Evolutionary conservation across 495 filamentous ascomycete species (phyloP).

Genomic region (Venustampulla echinocandica): DNA sequence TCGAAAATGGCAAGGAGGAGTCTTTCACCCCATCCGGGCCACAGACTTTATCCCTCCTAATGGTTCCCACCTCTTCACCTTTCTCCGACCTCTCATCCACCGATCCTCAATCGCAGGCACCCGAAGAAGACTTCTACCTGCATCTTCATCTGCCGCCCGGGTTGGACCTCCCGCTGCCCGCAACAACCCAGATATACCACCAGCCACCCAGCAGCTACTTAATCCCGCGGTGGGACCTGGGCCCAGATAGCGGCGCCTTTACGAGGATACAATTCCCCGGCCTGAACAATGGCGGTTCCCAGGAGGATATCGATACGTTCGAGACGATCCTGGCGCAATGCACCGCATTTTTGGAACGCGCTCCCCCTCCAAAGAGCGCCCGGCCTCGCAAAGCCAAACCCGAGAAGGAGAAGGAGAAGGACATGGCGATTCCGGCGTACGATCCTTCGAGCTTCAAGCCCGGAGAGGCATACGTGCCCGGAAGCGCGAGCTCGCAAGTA

Average conservation of each 20-base stretch:
- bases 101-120: slow-evolving; percentile 44
- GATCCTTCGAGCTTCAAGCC: slow-evolving; percentile 73
- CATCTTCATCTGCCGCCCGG: slow-evolving; percentile 91
- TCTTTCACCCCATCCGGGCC: slow-evolving; percentile 75
- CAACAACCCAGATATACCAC: slow-evolving; percentile 91
- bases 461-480: slow-evolving; percentile 63
- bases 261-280: slow-evolving; percentile 82
- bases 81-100: slow-evolving; percentile 53
- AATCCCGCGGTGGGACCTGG: slow-evolving; percentile 87
- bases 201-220: slow-evolving; percentile 83
- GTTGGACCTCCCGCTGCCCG: slow-evolving; percentile 80
- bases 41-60: slow-evolving; percentile 81
- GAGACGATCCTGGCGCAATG: slow-evolving; percentile 95
- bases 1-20: slow-evolving; percentile 78
- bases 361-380: slow-evolving; percentile 45
- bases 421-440: slow-evolving; percentile 48
- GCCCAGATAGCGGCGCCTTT: slow-evolving; percentile 78
- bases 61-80: slow-evolving; percentile 79
- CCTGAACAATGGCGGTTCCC: slow-evolving; percentile 59
- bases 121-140: slow-evolving; percentile 90
- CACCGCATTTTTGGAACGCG: slow-evolving; percentile 82
- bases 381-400: slow-evolving; percentile 16
- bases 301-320: slow-evolving; percentile 93
- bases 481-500: slow-evolving; percentile 38
- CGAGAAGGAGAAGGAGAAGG: slow-evolving; percentile 34